phyloP scores from a whole-genome alignment of 164 flowering plant genomes.

The Taxillus chinensis region DNA sequence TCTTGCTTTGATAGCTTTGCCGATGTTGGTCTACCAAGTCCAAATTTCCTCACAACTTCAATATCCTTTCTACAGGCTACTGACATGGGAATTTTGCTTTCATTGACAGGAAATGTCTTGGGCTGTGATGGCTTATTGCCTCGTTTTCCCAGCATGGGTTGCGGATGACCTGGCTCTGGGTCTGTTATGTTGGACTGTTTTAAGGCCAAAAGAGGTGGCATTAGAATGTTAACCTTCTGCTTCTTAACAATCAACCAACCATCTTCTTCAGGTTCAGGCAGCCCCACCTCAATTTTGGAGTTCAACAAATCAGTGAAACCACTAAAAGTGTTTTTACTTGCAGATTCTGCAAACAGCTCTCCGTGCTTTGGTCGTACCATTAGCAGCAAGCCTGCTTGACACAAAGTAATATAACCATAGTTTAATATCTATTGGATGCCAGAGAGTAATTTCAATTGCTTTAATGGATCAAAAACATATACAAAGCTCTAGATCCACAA shows the following conservation, averaged over 20 bases:
- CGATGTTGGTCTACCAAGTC: conserved; percentile 6
- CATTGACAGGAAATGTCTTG: conserved; percentile 10
- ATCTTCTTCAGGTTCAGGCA: conserved; percentile 30
- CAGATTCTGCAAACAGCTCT: conserved; percentile 18
- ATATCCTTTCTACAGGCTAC: conserved; percentile 10
- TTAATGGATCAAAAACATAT: too few species aligned
- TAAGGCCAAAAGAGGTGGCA: conserved; percentile 48
- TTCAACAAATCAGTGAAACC: conserved; percentile 10
- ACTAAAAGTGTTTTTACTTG: conserved; percentile 12
- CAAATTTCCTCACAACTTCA: conserved; percentile 12
- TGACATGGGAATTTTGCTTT: conserved; percentile 16
- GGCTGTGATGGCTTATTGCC: conserved; percentile 1
- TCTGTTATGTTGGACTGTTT: conserved; percentile 14
- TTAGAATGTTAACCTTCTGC: conserved; percentile 63
- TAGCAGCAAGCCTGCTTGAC: conserved; percentile 13
- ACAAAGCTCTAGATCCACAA: too few species aligned
- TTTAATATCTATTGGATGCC: too few species aligned
- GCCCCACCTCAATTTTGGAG: conserved; percentile 12
- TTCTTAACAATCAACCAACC: conserved; percentile 84
- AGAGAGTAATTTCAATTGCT: too few species aligned
- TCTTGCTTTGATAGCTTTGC: conserved; percentile 8
- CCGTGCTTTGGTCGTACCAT: conserved; percentile 50
- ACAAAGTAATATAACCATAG: neutral
- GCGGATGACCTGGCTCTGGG: conserved; percentile 16
- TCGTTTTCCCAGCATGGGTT: conserved; percentile 8